phyloP scores from a whole-genome alignment of 2,329 filamentous ascomycete genomes.

The Fusarium oxysporum region DNA sequence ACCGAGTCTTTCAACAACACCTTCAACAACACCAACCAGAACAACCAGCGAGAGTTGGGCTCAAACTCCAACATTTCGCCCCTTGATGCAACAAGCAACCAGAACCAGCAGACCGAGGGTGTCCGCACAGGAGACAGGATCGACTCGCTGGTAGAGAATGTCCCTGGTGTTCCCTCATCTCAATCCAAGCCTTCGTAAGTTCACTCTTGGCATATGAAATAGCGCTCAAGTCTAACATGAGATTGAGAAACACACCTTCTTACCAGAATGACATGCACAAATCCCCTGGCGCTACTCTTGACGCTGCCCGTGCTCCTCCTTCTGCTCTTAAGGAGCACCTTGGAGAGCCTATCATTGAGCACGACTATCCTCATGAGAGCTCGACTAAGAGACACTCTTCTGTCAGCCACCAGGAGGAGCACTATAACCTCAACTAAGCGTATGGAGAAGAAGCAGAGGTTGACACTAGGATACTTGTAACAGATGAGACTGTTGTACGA shows the following conservation, averaged over 20 bases:
- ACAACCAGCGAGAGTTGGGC: slow-evolving; percentile 5
- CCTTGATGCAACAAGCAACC: neutral
- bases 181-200: slow-evolving; percentile 15
- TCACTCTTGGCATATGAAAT: rapidly evolving
- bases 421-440: slow-evolving; percentile 34
- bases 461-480: rapidly evolving
- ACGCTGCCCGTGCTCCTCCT: slow-evolving; percentile 45
- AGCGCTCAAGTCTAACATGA: rapidly evolving
- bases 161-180: slow-evolving; percentile 12
- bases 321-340: slow-evolving; percentile 42
- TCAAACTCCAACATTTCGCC: neutral
- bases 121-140: slow-evolving; percentile 28
- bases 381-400: slow-evolving; percentile 45
- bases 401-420: slow-evolving; percentile 49
- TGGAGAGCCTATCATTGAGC: slow-evolving; percentile 46
- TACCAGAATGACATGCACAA: slow-evolving; percentile 2
- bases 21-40: slow-evolving; percentile 9
- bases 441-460: neutral
- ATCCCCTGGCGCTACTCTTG: neutral
- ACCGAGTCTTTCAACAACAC: neutral
- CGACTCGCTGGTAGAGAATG: slow-evolving; percentile 24
- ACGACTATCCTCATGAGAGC: slow-evolving; percentile 48
- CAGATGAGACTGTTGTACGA: rapidly evolving
- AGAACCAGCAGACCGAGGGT: slow-evolving; percentile 9
- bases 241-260: neutral